Evolutionary conservation across 257 asterid species (phyloP), one percentile per base, ranked within the genome.

Genomic region (Rhazya stricta): DNA sequence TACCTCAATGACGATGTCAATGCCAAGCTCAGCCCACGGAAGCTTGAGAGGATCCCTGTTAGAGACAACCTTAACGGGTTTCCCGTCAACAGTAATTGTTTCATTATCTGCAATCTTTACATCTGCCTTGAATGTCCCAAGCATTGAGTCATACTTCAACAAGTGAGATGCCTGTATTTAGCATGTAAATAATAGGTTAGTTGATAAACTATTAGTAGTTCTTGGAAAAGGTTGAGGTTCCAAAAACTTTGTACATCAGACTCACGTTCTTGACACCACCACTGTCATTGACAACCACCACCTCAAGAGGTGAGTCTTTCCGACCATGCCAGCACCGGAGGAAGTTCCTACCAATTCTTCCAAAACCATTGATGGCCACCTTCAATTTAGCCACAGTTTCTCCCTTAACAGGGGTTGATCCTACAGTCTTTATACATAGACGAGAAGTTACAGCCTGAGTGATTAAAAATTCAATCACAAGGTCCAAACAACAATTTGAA

Each of bases 251-350:
- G 19, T 15, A 77, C 0, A 60, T 32, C 18, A n/a, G 27, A 76
- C 96, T 77, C 86, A 91, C 97, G 39, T 90, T 93, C 84, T 90
- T 93, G 30, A 93, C 98, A 85, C 98, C 96, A 0, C 94, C 97
- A 70, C 97, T 93, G 90, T 93, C 97, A 41, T 93, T 93, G 78
- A 91, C 89, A 21, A 89, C 92, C 34, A 93, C 65, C 19, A 93
- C 98, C 3, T 93, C 98, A 5, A 91, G 90, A n/a, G 97, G 98
- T 30, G 98, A 91, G 72, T 91, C 89, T 79, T 91, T 85, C 48
- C 96, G 90, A 9, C 97, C 98, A 53, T 94, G 98, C 97, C 98
- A 94, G 88, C 97, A 94, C 18, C 96, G 90, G 45, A 92, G 96
- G 84, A 92, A 92, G 96, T 94, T 94, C 82, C 98, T 81, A 5